Evolutionary conservation across 257 asterid species (phyloP), one percentile per base, ranked within the genome.

Genomic region (Solanum pinnatisectum): DNA sequence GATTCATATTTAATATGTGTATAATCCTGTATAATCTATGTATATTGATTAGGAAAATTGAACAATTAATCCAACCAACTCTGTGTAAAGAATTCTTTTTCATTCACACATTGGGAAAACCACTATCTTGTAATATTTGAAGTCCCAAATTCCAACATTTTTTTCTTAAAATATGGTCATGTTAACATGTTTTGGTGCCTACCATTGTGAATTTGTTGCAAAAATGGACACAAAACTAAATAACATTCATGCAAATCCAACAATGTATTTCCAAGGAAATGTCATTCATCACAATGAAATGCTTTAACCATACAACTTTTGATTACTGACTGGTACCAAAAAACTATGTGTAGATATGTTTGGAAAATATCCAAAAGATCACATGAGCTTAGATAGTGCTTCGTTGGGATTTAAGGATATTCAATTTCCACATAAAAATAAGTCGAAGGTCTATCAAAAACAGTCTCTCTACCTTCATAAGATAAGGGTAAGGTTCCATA

Each of bases 401-500:
- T 52, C 23, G 23, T 52, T 52, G 63, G 63, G 4, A 52, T 52
- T 18, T 52, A 16, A 52, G 63, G 63, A 52, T 52, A 68, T 5
- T 68, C 33, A 4, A 63, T 23, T 0, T 12, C 36, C 22, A 13
- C 11, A 1, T 68, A 27, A 68, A 11, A 0, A 3, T 68, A 27
- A 27, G 4, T 25, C 1, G 4, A n/a, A 11, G 1, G 3, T 11
- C 4, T 65, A 65, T 65, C 8, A 0, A 5, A 65, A 10, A 65
- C 0, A 65, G 0, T 65, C 0, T 2, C 0, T 65, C 1, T n/a
- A 65, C 0, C 9, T 52, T 52, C n/a, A 16, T 1, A 52, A 52
- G 23, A 52, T 5, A 52, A 52, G 23, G n/a, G 10, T 52, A 52
- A 2, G n/a, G 0, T 0, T 2, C n/a, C n/a, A 4, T 52, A 65